A percentile compares a stretch with the other conserved stretches of the same genome.
Conservation (phyloP, 768 basidiomycete species). For the Boletus patriciae region DNA sequence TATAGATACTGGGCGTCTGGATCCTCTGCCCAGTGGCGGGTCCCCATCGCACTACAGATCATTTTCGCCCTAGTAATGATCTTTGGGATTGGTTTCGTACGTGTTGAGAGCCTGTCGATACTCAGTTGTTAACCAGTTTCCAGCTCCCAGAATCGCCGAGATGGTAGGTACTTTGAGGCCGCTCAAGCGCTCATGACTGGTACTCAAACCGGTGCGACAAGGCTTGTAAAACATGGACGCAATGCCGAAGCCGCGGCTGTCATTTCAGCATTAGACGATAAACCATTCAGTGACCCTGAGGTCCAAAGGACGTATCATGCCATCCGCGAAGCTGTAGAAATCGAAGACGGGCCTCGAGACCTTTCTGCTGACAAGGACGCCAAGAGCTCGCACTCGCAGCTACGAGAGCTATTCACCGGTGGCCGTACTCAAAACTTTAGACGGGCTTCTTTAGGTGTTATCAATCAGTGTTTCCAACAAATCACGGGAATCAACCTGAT, state of each 20-base stretch:
- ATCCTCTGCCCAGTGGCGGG: constrained; percentile 60
- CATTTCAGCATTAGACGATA: constrained; percentile 61
- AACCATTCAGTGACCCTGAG: constrained; percentile 43
- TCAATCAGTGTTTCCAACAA: constrained; percentile 68
- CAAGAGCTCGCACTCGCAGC: constrained; percentile 23
- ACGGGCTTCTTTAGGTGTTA: constrained; percentile 52
- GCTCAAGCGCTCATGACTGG: neutral
- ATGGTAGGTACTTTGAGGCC: constrained; percentile 38
- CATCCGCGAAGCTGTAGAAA: constrained; percentile 51
- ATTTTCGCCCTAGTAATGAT: constrained; percentile 56
- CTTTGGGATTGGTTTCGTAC: constrained; percentile 43
- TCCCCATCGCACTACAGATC: constrained; percentile 61
- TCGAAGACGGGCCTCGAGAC: constrained; percentile 34
- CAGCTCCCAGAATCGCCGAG: constrained; percentile 61
- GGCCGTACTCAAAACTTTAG: constrained; percentile 63
- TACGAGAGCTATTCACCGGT: constrained; percentile 54
- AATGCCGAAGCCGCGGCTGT: constrained; percentile 58
- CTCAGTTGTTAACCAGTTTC: neutral
- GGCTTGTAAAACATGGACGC: constrained; percentile 57
- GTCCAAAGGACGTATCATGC: constrained; percentile 55
- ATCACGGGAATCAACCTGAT: constrained; percentile 68
- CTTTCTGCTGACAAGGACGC: neutral
- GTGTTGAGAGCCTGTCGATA: constrained; percentile 20
- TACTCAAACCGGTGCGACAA: constrained; percentile 16
- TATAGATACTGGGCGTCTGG: constrained; percentile 49